phyloP scores from a whole-genome alignment of 257 asterid genomes.

The Ligustrum vulgare region DNA sequence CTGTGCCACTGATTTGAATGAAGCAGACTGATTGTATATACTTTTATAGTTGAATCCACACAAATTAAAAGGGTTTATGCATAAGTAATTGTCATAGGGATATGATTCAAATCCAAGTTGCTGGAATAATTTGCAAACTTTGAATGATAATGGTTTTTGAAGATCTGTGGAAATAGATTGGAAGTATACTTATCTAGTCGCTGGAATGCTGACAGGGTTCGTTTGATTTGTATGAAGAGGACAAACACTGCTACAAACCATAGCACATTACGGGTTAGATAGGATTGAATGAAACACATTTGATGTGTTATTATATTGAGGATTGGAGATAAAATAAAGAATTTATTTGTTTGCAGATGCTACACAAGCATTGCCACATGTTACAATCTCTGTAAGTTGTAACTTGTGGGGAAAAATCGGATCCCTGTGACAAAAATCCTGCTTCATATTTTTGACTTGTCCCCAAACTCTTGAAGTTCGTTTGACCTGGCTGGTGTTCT shows the following conservation, averaged over 20 bases:
- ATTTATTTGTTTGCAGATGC: neutral
- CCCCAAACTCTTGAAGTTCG: constrained; percentile 12
- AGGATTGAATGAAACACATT: constrained; percentile 3
- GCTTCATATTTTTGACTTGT: neutral
- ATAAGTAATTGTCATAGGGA: neutral
- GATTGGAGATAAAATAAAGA: constrained; percentile 1
- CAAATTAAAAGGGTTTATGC: neutral
- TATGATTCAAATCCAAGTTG: neutral
- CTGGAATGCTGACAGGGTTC: neutral
- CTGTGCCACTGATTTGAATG: neutral
- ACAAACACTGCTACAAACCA: neutral
- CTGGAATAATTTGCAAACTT: neutral
- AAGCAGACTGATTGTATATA: neutral
- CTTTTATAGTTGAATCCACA: neutral
- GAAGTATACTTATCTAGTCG: neutral
- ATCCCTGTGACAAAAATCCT: neutral
- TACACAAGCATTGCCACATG: neutral
- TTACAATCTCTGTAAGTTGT: neutral
- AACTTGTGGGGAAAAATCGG: neutral
- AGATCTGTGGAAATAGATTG: too few relatives aligned
- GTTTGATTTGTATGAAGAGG: neutral
- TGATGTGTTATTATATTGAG: constrained; percentile 13
- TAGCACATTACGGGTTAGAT: neutral
- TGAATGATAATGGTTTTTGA: neutral
- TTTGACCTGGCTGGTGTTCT: neutral